Evolutionary conservation across 139 green algal species (phyloP), one percentile per base, ranked within the genome.

Genomic region (Trebouxia sp.): DNA sequence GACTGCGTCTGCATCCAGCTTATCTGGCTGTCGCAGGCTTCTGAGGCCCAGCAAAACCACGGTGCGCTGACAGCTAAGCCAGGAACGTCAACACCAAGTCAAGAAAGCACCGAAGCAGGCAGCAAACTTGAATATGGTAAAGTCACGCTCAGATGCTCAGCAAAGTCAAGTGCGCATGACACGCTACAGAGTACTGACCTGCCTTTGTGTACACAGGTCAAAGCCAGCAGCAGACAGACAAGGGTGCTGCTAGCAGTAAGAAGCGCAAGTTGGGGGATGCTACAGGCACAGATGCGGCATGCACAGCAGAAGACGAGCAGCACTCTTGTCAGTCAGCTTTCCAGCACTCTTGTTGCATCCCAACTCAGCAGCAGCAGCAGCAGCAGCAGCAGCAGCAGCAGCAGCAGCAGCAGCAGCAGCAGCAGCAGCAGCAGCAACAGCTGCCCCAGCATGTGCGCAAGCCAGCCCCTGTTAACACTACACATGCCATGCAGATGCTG

Each of bases 301-400:
- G 20, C 47, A 53, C 47, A 53, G 47, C 47, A 43, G 62, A 72
- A 14, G 62, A 72, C 43, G 62, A 72, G 35, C 62, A 72, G 28
- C 62, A 72, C 62, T 72, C 62, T 37, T 72, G 32, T 28, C 62
- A 72, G 24, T 72, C 62, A 15, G 62, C 35, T n/a, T 72, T 72
- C 35, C 62, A 45, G 62, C n/a, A n/a, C n/a, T n/a, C n/a, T n/a
- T n/a, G n/a, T n/a, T n/a, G n/a, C n/a, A n/a, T n/a, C n/a, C n/a
- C n/a, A n/a, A n/a, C n/a, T n/a, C 62, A 72, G 35, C 28, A 24
- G 6, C 35, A 15, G 6, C 32, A 32, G 2, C 32, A 72, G 2
- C 6, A 3, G 28, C 32, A 72, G 35, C 62, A 72, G 15, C 17
- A 45, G 20, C 42, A 17, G 20, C 10, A 14, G 43, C 62, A 72